These are phyloP conservation scores for Fraxinus paxiana DNA, from an alignment of 305 asterid species.

Conservation along the genomic window DNA sequence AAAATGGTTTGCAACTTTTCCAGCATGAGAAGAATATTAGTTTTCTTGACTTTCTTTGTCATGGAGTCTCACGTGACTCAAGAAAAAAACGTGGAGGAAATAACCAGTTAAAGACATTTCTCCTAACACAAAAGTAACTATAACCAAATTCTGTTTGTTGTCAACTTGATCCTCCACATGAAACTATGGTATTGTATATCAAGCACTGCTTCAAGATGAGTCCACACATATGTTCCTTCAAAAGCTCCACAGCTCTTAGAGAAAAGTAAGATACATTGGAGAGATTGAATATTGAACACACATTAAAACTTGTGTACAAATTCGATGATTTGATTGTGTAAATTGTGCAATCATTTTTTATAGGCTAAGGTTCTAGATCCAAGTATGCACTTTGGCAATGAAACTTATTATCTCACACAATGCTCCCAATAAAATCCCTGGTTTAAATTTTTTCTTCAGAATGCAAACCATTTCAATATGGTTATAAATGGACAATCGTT, in stretches of 20 bases:
- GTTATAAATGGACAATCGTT: not conserved
- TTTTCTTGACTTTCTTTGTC: not conserved
- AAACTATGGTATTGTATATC: not conserved
- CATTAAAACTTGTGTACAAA: not conserved
- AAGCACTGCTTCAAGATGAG: not conserved
- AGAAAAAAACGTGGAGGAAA: not conserved
- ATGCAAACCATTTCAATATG: not conserved
- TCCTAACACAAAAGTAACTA: not conserved
- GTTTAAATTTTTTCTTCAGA: not conserved
- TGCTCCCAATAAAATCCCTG: not conserved
- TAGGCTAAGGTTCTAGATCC: not conserved
- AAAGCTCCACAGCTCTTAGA: not conserved
- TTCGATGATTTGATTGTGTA: not conserved
- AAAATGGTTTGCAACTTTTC: not conserved
- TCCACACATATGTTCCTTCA: not conserved
- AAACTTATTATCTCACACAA: not conserved
- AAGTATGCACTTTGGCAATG: not conserved
- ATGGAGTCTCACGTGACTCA: not conserved
- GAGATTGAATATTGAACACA: not conserved
- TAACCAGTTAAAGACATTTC: not conserved
- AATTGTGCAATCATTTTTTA: not conserved
- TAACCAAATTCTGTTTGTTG: not conserved
- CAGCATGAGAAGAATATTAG: not conserved
- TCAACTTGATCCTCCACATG: not conserved
- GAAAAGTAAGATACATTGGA: not conserved